Conservation (phyloP, 164 flowering plant genomes). For the Houttuynia cordata region DNA sequence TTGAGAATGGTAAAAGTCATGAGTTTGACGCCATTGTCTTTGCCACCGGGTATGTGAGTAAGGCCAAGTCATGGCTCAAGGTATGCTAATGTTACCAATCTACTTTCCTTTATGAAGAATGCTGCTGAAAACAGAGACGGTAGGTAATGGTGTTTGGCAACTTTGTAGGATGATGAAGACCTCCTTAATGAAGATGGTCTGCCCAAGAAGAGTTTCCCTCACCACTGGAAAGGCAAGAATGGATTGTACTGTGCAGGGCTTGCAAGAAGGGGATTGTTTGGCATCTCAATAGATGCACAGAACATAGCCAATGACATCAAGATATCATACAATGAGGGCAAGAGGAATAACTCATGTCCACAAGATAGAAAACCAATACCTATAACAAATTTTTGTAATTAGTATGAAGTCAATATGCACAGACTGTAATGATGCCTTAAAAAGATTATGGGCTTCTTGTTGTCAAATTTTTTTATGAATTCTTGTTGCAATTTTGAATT, state of each 20-base stretch:
- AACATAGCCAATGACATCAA: slow-evolving; percentile 50
- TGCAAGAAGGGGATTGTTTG: slow-evolving; percentile 41
- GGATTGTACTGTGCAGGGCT: slow-evolving; percentile 57
- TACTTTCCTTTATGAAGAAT: too few species aligned
- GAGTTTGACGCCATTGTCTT: neutral
- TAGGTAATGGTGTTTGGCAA: neutral
- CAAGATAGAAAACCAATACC: too few species aligned
- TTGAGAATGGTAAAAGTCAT: neutral
- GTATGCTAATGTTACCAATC: neutral
- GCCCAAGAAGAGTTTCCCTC: slow-evolving; percentile 30
- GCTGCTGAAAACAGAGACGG: too few species aligned
- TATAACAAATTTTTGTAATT: too few species aligned
- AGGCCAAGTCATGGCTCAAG: neutral
- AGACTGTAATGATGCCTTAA: too few species aligned
- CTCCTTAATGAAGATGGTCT: slow-evolving; percentile 46
- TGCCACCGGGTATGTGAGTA: neutral
- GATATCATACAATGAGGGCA: neutral
- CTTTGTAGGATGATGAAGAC: slow-evolving; percentile 33
- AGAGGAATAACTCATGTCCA: too few species aligned
- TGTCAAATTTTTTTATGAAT: too few species aligned
- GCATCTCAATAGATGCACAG: slow-evolving; percentile 36
- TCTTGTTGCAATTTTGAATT: too few species aligned
- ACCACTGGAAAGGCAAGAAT: slow-evolving; percentile 61
- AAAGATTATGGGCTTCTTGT: too few species aligned
- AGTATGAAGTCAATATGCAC: too few species aligned